Evolutionary conservation across 169 alveolate genomes (phyloP), one percentile per base, ranked within the genome.

Genomic region (Eimeria praecox): DNA sequence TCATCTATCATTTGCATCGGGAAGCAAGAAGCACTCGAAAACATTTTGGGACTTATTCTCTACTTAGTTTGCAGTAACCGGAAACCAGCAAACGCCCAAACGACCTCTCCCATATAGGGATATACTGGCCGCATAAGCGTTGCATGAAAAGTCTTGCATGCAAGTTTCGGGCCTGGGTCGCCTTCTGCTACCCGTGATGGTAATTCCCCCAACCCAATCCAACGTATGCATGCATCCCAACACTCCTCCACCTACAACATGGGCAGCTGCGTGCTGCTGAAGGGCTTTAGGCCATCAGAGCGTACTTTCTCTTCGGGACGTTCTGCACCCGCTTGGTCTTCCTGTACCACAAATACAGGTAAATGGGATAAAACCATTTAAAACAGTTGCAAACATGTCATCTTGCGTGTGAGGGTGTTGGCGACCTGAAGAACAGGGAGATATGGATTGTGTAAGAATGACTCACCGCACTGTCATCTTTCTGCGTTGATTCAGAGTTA

Each of bases 401-500:
- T 14, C n/a, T 42, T 10, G n/a, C 33, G 3, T n/a, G n/a, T 59
- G 69, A 12, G 27, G 8, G 20, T 52, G 59, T 52, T 22, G 69
- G 30, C 22, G 3, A n/a, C 22, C 8, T 49, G 12, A 12, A 49
- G 56, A 12, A 5, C 12, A 49, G 12, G 56, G 20, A 49, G 3
- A n/a, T 12, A 44, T 78, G 52, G 3, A 42, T 27, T 18, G n/a
- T 71, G 22, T 27, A 80, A 1, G 40, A 52, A 80, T 59, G n/a
- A 22, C 96, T 95, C 59, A 95, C 98, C 98, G 98, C 89, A 98
- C 96, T 40, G 99, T 97, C 95, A 97, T 97, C 95, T 96, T 97
- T 69, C 98, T 97, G 86, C 96, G 96, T 96, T 99, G 99, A 91
- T 97, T 96, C 83, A 98, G 95, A 56, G 99, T 98, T 90, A 99